These are phyloP conservation scores for Irpex rosettiformis DNA, from an alignment of 1,284 basidiomycete species.

Conservation along the genomic window DNA sequence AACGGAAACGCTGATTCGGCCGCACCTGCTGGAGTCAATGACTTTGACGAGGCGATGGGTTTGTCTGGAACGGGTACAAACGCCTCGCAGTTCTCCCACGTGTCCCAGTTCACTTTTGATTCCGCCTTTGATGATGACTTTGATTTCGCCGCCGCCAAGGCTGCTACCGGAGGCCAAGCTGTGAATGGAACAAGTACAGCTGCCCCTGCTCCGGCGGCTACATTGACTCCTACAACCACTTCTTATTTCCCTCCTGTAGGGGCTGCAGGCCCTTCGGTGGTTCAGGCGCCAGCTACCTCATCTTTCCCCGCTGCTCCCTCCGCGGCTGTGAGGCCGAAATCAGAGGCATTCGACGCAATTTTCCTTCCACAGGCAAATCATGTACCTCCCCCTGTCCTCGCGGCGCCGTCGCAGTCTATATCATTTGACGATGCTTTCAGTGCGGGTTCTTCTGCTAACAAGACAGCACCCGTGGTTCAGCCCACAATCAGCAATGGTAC, in stretches of 20 bases:
- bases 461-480: conserved; percentile 2
- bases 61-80: conserved; percentile 37
- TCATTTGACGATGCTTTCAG: conserved; percentile 55
- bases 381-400: conserved; percentile 14
- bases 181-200: conserved; percentile 8
- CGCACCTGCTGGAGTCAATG: conserved; percentile 47
- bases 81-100: conserved; percentile 19
- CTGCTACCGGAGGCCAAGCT: conserved; percentile 27
- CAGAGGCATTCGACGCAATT: conserved; percentile 15
- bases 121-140: conserved; percentile 85
- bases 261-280: conserved; percentile 16
- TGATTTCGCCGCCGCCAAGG: conserved; percentile 65
- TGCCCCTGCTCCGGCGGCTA: conserved; percentile 14
- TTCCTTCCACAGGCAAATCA: conserved; percentile 10
- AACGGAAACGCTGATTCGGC: conserved; percentile 19
- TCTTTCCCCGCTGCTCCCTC: conserved; percentile 36
- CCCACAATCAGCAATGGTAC: conserved; percentile 15
- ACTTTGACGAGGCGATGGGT: conserved; percentile 73
- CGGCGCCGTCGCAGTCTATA: conserved; percentile 23
- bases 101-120: conserved; percentile 57
- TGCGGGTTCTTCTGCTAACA: conserved; percentile 6
- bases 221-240: conserved; percentile 23
- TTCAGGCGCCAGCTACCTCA: background rate
- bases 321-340: conserved; percentile 3
- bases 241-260: background rate